Percentiles rank a stretch among this genome's conserved stretches.
phyloP scores from a whole-genome alignment of 306 rosid species.

The Cucurbita moschata region DNA sequence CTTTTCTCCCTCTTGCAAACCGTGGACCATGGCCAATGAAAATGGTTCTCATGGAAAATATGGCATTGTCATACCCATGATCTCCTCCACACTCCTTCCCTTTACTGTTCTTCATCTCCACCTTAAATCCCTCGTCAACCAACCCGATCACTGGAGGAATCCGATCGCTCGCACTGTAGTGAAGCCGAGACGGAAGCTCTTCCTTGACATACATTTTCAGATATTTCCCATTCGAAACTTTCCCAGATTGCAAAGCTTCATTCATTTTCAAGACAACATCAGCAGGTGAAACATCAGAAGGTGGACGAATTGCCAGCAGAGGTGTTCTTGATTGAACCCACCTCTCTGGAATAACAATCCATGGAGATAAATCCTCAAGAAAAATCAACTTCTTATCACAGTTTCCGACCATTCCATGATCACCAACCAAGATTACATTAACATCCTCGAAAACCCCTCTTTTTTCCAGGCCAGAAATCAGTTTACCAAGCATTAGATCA shows the following conservation, averaged over 20 bases:
- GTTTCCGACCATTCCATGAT: constrained; percentile 99
- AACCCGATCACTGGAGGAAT: constrained; percentile 71
- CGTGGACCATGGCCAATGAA: constrained; percentile 91
- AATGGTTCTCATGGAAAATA: constrained; percentile 89
- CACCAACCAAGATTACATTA: constrained; percentile 65
- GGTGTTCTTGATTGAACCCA: constrained; percentile 68
- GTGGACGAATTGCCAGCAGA: constrained; percentile 58
- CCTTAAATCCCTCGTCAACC: constrained; percentile 71
- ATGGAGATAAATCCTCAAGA: constrained; percentile 58
- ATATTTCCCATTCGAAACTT: constrained; percentile 59
- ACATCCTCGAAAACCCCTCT: constrained; percentile 87
- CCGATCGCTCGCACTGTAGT: constrained; percentile 48
- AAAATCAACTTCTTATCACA: constrained; percentile 75
- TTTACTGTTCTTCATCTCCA: constrained; percentile 48
- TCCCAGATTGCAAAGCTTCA: constrained; percentile 62
- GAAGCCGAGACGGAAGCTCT: constrained; percentile 76
- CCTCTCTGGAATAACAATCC: constrained; percentile 41
- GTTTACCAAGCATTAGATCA: constrained; percentile 72
- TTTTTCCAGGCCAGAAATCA: constrained; percentile 66
- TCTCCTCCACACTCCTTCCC: constrained; percentile 81
- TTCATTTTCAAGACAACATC: constrained; percentile 65
- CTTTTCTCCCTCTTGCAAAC: constrained; percentile 71
- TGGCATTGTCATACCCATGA: constrained; percentile 81
- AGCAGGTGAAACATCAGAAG: constrained; percentile 21
- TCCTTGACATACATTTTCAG: constrained; percentile 70